Percentiles rank a stretch among this genome's conserved stretches.
phyloP scores from a whole-genome alignment of 805 yeast genomes.

The Sungouiella thailandica region DNA sequence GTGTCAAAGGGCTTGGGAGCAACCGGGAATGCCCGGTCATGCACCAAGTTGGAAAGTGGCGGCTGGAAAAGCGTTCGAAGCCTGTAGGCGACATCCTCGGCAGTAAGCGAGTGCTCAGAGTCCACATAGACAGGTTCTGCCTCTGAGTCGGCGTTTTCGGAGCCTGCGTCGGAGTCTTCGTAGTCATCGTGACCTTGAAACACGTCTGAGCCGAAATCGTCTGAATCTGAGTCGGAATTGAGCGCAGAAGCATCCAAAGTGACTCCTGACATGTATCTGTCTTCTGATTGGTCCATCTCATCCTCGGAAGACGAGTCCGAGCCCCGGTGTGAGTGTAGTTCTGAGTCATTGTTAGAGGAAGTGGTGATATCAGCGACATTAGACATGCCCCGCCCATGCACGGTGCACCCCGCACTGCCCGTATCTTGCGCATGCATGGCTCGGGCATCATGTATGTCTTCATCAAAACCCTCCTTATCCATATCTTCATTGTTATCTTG shows the following conservation, averaged over 20 bases:
- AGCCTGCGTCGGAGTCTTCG: too few species aligned
- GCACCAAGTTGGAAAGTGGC: constrained; percentile 48
- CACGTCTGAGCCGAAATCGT: not conserved
- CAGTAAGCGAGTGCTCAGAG: constrained; percentile 29
- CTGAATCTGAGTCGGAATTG: not conserved
- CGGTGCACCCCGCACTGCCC: too few species aligned
- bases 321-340: too few species aligned
- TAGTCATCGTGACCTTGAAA: not conserved
- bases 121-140: constrained; percentile 18
- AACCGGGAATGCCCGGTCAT: constrained; percentile 30
- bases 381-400: too few species aligned
- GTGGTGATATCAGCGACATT: too few species aligned
- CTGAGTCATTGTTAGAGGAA: too few species aligned
- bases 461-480: constrained; percentile 12
- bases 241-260: constrained; percentile 6
- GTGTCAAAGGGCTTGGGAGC: constrained; percentile 37
- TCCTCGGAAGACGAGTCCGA: constrained; percentile 21
- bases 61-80: constrained; percentile 52
- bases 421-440: too few species aligned
- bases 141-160: not conserved
- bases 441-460: too few species aligned
- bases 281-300: constrained; percentile 16
- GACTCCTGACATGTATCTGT: constrained; percentile 13
- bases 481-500: constrained; percentile 10
- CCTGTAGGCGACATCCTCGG: constrained; percentile 32